A percentile compares a stretch with the other conserved stretches of the same genome.
Conservation (phyloP, 495 filamentous ascomycete genomes). For the Oidiodendron maius region DNA sequence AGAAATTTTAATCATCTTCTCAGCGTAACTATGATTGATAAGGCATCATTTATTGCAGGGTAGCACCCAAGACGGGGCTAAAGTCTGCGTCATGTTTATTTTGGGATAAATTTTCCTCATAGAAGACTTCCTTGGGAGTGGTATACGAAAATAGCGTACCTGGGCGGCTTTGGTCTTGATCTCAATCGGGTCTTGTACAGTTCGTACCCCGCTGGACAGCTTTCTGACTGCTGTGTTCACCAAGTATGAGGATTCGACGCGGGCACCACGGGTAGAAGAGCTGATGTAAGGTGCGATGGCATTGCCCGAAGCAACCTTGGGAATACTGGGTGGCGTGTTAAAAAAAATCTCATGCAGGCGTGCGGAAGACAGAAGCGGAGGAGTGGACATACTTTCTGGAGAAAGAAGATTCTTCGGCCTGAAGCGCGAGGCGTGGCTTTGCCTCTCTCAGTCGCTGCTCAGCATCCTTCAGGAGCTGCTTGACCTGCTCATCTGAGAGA, state of each 20-base stretch:
- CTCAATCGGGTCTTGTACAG: constrained; percentile 37
- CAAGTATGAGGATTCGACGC: constrained; percentile 40
- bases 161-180: constrained; percentile 32
- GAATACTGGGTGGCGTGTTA: constrained; percentile 12
- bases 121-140: constrained; percentile 23
- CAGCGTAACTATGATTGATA: constrained; percentile 99
- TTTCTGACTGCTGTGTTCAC: constrained; percentile 35
- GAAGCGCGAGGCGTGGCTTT: constrained; percentile 5
- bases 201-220: constrained; percentile 34
- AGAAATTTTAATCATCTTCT: constrained; percentile 29
- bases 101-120: constrained; percentile 68
- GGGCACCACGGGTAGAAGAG: constrained; percentile 36
- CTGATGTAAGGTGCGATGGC: constrained; percentile 40
- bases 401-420: not conserved
- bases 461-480: constrained; percentile 58
- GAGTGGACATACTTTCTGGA: constrained; percentile 11
- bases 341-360: not conserved
- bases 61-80: constrained; percentile 71
- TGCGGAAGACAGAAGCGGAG: not conserved
- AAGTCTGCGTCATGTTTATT: constrained; percentile 56
- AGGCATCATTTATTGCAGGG: constrained; percentile 56
- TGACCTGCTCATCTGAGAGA: constrained; percentile 53
- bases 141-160: constrained; percentile 32
- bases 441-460: constrained; percentile 44
- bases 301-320: constrained; percentile 10